Evolutionary conservation across 805 yeast species (phyloP).

Genomic region (Jamesozyma lodderae): DNA sequence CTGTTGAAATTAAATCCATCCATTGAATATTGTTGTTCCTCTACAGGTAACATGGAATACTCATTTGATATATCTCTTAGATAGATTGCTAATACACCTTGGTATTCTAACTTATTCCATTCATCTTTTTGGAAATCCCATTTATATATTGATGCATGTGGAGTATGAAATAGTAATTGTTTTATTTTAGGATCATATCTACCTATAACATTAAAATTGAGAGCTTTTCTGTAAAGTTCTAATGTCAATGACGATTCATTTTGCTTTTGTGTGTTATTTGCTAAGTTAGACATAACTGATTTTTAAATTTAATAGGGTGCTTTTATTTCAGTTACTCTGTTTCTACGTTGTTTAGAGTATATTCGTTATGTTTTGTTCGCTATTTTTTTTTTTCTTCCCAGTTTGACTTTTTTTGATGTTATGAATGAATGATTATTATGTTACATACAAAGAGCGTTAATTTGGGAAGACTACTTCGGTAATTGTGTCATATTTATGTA

Average conservation of each 20-base stretch:
- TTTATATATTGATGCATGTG: slow-evolving; percentile 64
- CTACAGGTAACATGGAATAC: slow-evolving; percentile 12
- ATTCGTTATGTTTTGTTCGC: too few relatives aligned
- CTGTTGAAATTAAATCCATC: neutral
- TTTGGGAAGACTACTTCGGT: too few relatives aligned
- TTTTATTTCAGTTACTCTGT: too few relatives aligned
- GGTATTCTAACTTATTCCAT: slow-evolving; percentile 63
- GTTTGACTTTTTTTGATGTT: too few relatives aligned
- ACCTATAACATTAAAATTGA: slow-evolving; percentile 67
- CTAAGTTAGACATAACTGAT: neutral
- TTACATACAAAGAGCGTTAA: too few relatives aligned
- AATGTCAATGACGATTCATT: slow-evolving; percentile 15
- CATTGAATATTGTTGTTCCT: slow-evolving; percentile 3
- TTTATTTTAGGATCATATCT: slow-evolving; percentile 67
- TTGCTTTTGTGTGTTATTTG: neutral
- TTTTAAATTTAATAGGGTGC: too few relatives aligned
- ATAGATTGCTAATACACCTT: slow-evolving; percentile 63
- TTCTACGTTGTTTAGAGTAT: too few relatives aligned
- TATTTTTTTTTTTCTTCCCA: too few relatives aligned
- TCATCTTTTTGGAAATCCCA: slow-evolving; percentile 48
- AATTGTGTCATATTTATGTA: too few relatives aligned
- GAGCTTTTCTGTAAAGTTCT: slow-evolving; percentile 56
- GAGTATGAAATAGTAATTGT: slow-evolving; percentile 56
- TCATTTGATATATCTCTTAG: slow-evolving; percentile 35
- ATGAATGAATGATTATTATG: too few relatives aligned